These are phyloP conservation scores for Phytophthora hybrid DNA, from an alignment of 352 stramenopile species.

Conservation along the genomic window DNA sequence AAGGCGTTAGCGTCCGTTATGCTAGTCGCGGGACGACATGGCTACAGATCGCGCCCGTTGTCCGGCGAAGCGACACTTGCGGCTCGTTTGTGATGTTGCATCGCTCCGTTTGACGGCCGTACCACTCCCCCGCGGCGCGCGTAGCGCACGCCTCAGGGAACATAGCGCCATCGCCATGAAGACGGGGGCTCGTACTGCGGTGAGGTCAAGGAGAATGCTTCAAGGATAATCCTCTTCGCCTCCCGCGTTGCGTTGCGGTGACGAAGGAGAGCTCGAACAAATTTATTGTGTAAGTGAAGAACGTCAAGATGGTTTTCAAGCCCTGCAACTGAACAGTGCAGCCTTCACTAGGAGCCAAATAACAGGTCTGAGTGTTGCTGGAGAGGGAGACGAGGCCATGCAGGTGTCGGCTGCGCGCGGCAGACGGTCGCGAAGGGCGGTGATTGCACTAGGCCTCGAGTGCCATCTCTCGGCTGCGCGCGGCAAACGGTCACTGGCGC, in stretches of 20 bases:
- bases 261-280: background rate
- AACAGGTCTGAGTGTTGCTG: background rate
- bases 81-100: slow-evolving; percentile 32
- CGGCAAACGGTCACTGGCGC: slow-evolving; percentile 10
- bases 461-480: background rate
- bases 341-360: background rate
- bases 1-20: slow-evolving; percentile 13
- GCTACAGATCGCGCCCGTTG: slow-evolving; percentile 35
- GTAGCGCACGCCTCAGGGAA: background rate
- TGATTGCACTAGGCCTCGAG: background rate
- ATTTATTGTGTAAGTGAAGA: background rate
- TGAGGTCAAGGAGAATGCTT: background rate
- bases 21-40: slow-evolving; percentile 31
- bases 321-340: background rate
- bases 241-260: no score
- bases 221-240: no score
- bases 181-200: background rate
- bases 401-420: background rate
- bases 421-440: background rate
- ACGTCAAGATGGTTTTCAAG: background rate
- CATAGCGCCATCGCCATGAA: slow-evolving; percentile 10
- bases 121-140: slow-evolving; percentile 12
- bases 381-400: background rate
- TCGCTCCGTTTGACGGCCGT: slow-evolving; percentile 30
- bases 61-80: slow-evolving; percentile 21